Conservation (phyloP, 768 basidiomycete genomes). For the Termitomyces sp. region DNA sequence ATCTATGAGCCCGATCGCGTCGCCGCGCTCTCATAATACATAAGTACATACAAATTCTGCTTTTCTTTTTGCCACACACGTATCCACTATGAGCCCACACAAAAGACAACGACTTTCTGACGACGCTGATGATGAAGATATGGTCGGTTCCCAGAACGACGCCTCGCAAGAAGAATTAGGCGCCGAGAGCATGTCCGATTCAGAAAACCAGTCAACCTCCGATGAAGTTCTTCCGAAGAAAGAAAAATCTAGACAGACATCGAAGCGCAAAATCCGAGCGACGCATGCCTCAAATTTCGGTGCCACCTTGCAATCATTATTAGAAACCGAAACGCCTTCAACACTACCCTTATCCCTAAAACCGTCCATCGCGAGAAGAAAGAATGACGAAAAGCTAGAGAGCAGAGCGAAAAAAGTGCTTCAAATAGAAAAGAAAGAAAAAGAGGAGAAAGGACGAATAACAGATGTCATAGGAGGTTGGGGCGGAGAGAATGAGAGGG, state of each 20-base stretch:
- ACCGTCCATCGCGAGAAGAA: constrained; percentile 62
- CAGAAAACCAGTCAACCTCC: constrained; percentile 37
- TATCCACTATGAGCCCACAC: constrained; percentile 36
- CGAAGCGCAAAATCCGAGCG: constrained; percentile 80
- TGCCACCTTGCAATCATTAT: constrained; percentile 63
- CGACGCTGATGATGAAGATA: constrained; percentile 13
- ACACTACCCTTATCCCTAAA: constrained; percentile 72
- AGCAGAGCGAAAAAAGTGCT: constrained; percentile 65
- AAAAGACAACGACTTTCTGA: constrained; percentile 48
- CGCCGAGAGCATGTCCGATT: constrained; percentile 1
- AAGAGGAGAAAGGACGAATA: constrained; percentile 63
- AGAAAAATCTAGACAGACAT: constrained; percentile 71
- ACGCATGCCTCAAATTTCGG: constrained; percentile 73
- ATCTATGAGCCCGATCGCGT: constrained; percentile 1
- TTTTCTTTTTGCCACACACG: not conserved
- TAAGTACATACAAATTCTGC: constrained; percentile 3
- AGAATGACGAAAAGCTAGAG: constrained; percentile 75
- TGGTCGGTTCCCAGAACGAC: constrained; percentile 12
- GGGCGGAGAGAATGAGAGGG: constrained; percentile 80
- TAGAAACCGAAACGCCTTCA: constrained; percentile 68
- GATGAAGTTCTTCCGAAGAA: constrained; percentile 54
- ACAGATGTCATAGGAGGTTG: constrained; percentile 80
- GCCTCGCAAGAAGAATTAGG: constrained; percentile 14
- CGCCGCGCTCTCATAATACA: not conserved
- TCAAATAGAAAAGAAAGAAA: constrained; percentile 66